Evolutionary conservation across 2,329 filamentous ascomycete species (phyloP).

Genomic region (Colletotrichum echinochloae): DNA sequence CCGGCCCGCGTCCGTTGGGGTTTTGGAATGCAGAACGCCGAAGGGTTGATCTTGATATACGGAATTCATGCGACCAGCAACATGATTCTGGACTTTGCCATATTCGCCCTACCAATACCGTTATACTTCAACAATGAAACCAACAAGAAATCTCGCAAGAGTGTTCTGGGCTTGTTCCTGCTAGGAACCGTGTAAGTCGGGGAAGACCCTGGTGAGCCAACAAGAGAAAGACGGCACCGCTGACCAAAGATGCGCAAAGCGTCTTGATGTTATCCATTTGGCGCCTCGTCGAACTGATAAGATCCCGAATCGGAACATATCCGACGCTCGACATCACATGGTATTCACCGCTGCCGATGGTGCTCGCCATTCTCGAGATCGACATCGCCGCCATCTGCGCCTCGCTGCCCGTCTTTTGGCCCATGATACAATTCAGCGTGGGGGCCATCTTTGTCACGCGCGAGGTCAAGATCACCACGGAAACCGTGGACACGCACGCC

Average conservation of each 20-base stretch:
- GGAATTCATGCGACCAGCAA: slow-evolving; percentile 47
- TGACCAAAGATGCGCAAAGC: neutral
- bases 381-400: slow-evolving; percentile 42
- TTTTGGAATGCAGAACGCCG: slow-evolving; percentile 46
- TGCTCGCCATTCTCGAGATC: slow-evolving; percentile 50
- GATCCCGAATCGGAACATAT: slow-evolving; percentile 48
- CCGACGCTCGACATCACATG: slow-evolving; percentile 52
- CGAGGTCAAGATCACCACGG: slow-evolving; percentile 46
- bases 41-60: slow-evolving; percentile 46
- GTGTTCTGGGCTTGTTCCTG: slow-evolving; percentile 47
- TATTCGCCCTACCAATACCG: slow-evolving; percentile 49
- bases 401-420: slow-evolving; percentile 37
- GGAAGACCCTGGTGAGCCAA: neutral
- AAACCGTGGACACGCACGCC: slow-evolving; percentile 4
- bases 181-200: slow-evolving; percentile 49
- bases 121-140: slow-evolving; percentile 46
- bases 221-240: no score
- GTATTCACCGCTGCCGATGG: slow-evolving; percentile 49
- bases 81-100: slow-evolving; percentile 48
- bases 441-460: slow-evolving; percentile 52
- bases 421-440: slow-evolving; percentile 45
- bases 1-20: slow-evolving; percentile 43
- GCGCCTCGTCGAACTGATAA: slow-evolving; percentile 48
- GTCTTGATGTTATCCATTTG: slow-evolving; percentile 45
- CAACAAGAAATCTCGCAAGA: slow-evolving; percentile 47